phyloP scores from a whole-genome alignment of 768 basidiomycete genomes.

The Floccularia luteovirens region DNA sequence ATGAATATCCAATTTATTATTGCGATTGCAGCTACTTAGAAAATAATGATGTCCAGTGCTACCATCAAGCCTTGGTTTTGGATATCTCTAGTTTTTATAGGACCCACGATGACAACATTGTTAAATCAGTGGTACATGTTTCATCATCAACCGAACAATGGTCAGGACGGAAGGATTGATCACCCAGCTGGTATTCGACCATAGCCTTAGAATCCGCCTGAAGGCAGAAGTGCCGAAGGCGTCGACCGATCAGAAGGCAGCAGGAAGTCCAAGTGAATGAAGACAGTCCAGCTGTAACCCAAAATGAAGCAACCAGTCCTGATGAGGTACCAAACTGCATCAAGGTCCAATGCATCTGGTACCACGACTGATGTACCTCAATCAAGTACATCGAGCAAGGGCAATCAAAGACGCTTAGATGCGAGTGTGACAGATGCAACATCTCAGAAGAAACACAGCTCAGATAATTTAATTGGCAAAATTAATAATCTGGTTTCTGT shows the following conservation, averaged over 20 bases:
- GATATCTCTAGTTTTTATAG: slow-evolving; percentile 44
- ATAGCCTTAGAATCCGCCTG: slow-evolving; percentile 54
- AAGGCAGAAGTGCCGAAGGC: slow-evolving; percentile 29
- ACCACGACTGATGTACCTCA: not conserved
- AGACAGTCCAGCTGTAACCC: not conserved
- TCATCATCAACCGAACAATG: slow-evolving; percentile 32
- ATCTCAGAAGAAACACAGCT: slow-evolving; percentile 12
- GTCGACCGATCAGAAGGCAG: not conserved
- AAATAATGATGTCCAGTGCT: slow-evolving; percentile 34
- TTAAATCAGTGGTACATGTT: slow-evolving; percentile 46
- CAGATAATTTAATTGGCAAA: slow-evolving; percentile 56
- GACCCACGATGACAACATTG: slow-evolving; percentile 33
- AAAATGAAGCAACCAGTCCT: slow-evolving; percentile 5
- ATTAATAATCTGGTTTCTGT: slow-evolving; percentile 74
- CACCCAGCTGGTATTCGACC: slow-evolving; percentile 34
- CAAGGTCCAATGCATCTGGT: not conserved
- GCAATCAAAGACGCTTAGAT: slow-evolving; percentile 1
- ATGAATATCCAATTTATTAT: not conserved
- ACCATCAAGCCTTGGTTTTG: slow-evolving; percentile 62
- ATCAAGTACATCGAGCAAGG: not conserved
- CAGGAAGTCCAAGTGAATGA: not conserved
- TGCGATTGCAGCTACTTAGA: slow-evolving; percentile 45
- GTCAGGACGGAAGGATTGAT: slow-evolving; percentile 32
- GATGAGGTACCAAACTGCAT: slow-evolving; percentile 1
- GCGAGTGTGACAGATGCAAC: slow-evolving; percentile 3